Percentiles rank a stretch among this genome's conserved stretches.
phyloP scores from a whole-genome alignment of 352 stramenopile species.

The Pythium diclinum region DNA sequence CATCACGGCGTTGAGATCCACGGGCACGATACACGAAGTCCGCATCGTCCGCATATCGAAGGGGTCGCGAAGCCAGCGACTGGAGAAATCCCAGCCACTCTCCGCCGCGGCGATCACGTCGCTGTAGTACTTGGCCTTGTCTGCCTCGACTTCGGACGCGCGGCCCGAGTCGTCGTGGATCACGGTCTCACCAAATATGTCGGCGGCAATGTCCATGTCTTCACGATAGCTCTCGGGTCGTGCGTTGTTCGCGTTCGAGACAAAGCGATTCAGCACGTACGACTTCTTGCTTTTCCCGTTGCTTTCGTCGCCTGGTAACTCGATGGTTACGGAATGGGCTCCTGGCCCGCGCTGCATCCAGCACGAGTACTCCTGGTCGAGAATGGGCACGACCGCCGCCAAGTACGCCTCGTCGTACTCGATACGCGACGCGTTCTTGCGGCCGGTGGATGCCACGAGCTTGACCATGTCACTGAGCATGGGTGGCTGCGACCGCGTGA shows the following conservation, averaged over 20 bases:
- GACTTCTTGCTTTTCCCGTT: constrained; percentile 14
- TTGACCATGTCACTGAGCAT: constrained; percentile 88
- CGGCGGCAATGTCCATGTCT: constrained; percentile 62
- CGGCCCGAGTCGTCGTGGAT: constrained; percentile 32
- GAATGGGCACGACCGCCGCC: constrained; percentile 44
- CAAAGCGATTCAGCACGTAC: constrained; percentile 79
- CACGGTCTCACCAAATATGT: constrained; percentile 50
- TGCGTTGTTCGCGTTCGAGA: constrained; percentile 63
- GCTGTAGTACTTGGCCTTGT: constrained; percentile 79
- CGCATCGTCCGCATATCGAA: constrained; percentile 68
- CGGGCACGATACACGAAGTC: constrained; percentile 68
- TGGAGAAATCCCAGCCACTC: constrained; percentile 91
- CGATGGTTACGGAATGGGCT: constrained; percentile 58
- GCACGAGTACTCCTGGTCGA: constrained; percentile 81
- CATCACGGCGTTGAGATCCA: constrained; percentile 85
- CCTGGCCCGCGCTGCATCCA: constrained; percentile 77
- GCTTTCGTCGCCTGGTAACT: constrained; percentile 4
- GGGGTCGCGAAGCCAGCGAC: constrained; percentile 68
- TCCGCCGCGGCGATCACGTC: constrained; percentile 82
- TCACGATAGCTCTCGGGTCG: constrained; percentile 87
- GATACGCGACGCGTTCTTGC: constrained; percentile 32
- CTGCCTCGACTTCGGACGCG: constrained; percentile 34
- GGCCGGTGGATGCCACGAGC: constrained; percentile 35
- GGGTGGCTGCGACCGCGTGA: constrained; percentile 86
- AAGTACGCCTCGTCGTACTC: constrained; percentile 56